Evolutionary conservation across 441 rosid species (phyloP), one percentile per base, ranked within the genome.

Genomic region (Adansonia gregorii): DNA sequence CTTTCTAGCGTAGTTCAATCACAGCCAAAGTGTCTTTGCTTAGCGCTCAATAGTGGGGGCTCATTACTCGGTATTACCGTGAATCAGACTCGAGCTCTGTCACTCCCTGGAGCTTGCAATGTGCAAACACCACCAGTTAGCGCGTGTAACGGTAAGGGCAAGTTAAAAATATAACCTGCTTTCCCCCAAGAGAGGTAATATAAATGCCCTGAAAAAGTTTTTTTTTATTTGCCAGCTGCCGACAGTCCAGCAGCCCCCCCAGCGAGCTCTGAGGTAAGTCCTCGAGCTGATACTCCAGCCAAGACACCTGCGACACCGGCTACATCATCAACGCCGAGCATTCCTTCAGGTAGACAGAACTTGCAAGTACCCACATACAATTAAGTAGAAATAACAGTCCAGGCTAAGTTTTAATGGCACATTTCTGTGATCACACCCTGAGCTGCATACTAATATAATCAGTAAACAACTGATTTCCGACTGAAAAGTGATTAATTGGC

Each of bases 41-140:
- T 81, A 4, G 70, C 78, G 51, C 70, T 83, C 59, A 85, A 83
- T 65, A 84, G 87, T 0, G 77, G 85, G 19, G 85, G 76, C 56
- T 78, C 88, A 4, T 27, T 84, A 0, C 3, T 83, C 0, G 90
- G 92, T 12, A 14, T 85, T 56, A 4, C 79, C 74, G 79, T 89
- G 58, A 89, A 89, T 80, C 89, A 86, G 67, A 86, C 89, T 22
- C 87, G 15, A 15, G 90, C 90, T 43, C 55, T 86, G 45, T 43
- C 79, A n/a, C 89, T 89, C 41, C 90, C 90, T 8, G 83, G 75
- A 17, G 90, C 88, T 61, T 89, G 92, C 71, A 83, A 84, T 51
- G 89, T 89, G 45, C 64, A 86, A 64, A 86, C 90, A 2, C 92
- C 89, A 27, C 88, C 89, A 2, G 46, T 70, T 79, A 87, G 89